These are phyloP conservation scores for Syzygium aromaticum DNA, from an alignment of 345 rosid genomes.

Conservation along the genomic window DNA sequence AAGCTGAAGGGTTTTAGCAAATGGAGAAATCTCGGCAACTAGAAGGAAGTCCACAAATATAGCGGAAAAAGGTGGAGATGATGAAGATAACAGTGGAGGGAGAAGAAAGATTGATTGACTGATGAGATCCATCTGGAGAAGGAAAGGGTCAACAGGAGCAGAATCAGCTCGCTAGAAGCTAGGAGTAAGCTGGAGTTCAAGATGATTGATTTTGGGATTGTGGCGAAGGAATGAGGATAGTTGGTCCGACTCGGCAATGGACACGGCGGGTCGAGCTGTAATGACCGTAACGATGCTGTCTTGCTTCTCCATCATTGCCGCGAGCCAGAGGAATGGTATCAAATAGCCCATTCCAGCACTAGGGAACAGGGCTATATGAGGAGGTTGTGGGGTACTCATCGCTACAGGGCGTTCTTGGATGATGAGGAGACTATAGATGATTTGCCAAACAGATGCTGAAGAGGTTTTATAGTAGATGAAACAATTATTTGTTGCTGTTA, in stretches of 20 bases:
- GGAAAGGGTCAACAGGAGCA: constrained; percentile 20
- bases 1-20: constrained; percentile 5
- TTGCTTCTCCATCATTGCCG: constrained; percentile 17
- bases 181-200: constrained; percentile 12
- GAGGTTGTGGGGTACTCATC: constrained; percentile 1
- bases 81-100: constrained; percentile 11
- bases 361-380: constrained; percentile 27
- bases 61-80: constrained; percentile 12
- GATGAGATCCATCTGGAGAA: constrained; percentile 19
- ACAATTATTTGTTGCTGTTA: too few relatives aligned
- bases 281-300: constrained; percentile 27
- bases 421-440: neutral
- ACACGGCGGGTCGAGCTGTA: constrained; percentile 19
- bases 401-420: neutral
- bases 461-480: neutral
- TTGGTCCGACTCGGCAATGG: constrained; percentile 15
- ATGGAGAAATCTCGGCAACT: neutral
- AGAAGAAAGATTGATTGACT: constrained; percentile 20
- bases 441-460: neutral
- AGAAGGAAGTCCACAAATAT: constrained; percentile 16
- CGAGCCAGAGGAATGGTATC: constrained; percentile 32
- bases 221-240: constrained; percentile 20
- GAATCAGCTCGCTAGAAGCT: neutral
- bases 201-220: constrained; percentile 17
- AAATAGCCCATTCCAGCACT: constrained; percentile 40